phyloP scores from a whole-genome alignment of 768 basidiomycete genomes.

The Calocera cornea region DNA sequence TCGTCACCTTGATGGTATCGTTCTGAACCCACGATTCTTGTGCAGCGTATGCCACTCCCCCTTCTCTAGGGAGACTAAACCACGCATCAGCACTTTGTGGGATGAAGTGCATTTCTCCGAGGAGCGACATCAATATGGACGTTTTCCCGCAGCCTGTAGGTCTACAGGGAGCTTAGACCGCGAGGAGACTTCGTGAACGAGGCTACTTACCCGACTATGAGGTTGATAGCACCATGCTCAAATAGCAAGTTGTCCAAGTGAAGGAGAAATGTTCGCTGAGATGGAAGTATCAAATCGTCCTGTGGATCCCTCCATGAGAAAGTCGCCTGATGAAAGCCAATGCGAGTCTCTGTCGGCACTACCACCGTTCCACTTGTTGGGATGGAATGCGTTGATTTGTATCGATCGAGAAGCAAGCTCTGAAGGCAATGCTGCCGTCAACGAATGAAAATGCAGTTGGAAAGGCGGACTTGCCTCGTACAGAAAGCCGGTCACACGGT shows the following conservation, averaged over 20 bases:
- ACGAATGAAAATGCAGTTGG: background rate
- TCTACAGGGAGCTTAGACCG: conserved; percentile 4
- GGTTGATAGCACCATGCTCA: conserved; percentile 24
- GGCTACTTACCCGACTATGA: conserved; percentile 21
- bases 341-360: conserved; percentile 6
- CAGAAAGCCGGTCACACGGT: conserved; percentile 41
- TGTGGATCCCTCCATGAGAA: conserved; percentile 44
- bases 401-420: background rate
- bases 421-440: background rate
- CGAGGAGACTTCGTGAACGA: conserved; percentile 21
- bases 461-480: background rate
- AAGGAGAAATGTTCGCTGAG: conserved; percentile 19
- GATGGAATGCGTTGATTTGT: background rate
- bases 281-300: conserved; percentile 17
- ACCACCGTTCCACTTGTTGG: conserved; percentile 8
- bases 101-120: conserved; percentile 30
- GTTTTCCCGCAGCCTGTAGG: conserved; percentile 9
- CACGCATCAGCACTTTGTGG: conserved; percentile 25
- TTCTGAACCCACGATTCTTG: conserved; percentile 13
- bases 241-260: conserved; percentile 25
- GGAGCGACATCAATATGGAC: conserved; percentile 20
- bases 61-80: conserved; percentile 8
- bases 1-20: conserved; percentile 25
- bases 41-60: conserved; percentile 12
- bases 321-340: conserved; percentile 28